phyloP scores from a whole-genome alignment of 2,329 filamentous ascomycete genomes.

The Stagonosporopsis tanaceti region DNA sequence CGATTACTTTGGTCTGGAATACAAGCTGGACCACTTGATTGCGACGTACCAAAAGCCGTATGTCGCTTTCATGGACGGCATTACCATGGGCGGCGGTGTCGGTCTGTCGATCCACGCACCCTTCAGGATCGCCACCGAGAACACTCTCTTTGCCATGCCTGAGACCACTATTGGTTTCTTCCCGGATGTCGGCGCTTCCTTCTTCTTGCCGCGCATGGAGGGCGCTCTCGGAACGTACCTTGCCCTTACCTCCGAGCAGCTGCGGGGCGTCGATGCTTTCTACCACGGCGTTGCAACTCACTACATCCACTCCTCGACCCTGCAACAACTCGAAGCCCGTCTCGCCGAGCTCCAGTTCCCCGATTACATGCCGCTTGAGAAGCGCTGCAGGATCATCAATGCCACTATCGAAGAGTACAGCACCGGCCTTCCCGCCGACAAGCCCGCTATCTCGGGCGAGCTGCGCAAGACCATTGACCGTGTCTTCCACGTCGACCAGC shows the following conservation, averaged over 20 bases:
- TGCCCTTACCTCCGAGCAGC: conserved; percentile 84
- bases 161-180: conserved; percentile 99
- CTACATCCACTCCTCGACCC: conserved; percentile 89
- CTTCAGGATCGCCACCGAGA: conserved; percentile 95
- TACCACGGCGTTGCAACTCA: conserved; percentile 94
- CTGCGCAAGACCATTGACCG: conserved; percentile 84
- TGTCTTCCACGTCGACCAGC: conserved; percentile 58
- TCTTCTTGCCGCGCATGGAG: conserved; percentile 91
- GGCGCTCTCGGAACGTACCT: conserved; percentile 90
- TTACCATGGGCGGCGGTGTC: conserved; percentile 98
- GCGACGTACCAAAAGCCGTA: conserved; percentile 93
- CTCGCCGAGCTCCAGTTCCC: conserved; percentile 88
- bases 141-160: conserved; percentile 96
- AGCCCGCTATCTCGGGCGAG: conserved; percentile 66
- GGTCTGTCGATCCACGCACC: conserved; percentile 94
- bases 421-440: conserved; percentile 77
- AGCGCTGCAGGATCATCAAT: conserved; percentile 78
- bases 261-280: conserved; percentile 85
- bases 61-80: conserved; percentile 94
- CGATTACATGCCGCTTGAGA: conserved; percentile 71
- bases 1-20: conserved; percentile 93
- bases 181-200: conserved; percentile 94
- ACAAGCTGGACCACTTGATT: conserved; percentile 93
- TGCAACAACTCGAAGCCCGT: conserved; percentile 82
- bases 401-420: conserved; percentile 90